A percentile compares a stretch with the other conserved stretches of the same genome.
phyloP scores from a whole-genome alignment of 257 asterid species.

The Ballota nigra region DNA sequence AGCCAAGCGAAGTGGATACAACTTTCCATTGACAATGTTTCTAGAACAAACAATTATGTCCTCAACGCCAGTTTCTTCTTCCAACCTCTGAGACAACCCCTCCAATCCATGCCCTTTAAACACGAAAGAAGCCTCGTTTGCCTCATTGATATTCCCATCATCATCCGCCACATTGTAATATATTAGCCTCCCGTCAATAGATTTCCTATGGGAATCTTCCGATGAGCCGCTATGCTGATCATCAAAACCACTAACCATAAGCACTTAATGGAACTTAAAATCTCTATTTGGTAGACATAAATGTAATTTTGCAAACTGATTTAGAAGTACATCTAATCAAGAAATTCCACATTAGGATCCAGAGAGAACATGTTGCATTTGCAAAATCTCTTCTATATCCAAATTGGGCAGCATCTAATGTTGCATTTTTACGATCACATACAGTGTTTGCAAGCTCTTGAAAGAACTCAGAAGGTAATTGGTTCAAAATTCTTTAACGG shows the following conservation, averaged over 20 bases:
- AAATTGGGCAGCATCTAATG: background rate
- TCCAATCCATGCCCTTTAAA: constrained; percentile 75
- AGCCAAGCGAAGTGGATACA: constrained; percentile 78
- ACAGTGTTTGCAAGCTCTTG: background rate
- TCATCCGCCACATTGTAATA: constrained; percentile 62
- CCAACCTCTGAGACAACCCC: constrained; percentile 59
- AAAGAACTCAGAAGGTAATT: background rate
- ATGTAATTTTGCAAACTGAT: background rate
- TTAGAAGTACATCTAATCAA: background rate
- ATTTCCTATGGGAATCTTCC: constrained; percentile 34
- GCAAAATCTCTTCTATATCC: background rate
- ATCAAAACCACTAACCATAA: constrained; percentile 11
- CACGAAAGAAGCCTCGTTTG: constrained; percentile 48
- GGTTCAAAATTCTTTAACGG: background rate
- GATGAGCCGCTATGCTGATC: constrained; percentile 35
- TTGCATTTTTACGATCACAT: background rate
- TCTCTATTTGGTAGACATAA: background rate
- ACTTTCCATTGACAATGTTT: constrained; percentile 61
- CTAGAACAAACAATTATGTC: constrained; percentile 61
- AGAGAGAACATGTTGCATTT: background rate
- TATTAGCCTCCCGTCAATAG: constrained; percentile 60
- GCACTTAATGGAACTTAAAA: background rate
- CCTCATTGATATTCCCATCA: constrained; percentile 47
- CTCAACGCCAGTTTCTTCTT: constrained; percentile 68
- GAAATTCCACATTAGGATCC: background rate